Base-by-base conservation (phyloP, 306 rosid species). In the Citrullus colocynthis region DNA sequence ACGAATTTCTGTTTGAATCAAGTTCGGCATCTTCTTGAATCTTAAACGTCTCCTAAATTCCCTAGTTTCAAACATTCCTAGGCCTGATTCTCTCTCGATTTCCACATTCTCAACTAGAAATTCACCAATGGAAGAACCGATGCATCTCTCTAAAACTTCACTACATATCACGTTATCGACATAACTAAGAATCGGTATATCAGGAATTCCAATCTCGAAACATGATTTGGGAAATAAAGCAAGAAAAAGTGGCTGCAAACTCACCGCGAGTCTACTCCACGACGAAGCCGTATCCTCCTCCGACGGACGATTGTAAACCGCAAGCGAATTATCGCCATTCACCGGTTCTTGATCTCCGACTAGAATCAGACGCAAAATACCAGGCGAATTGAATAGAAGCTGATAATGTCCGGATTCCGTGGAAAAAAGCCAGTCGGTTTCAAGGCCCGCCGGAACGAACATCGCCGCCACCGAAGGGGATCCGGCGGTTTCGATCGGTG, bases 11-110 rank as follows among this genome's bases (percentile, higher is more conserved):
- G 96, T 89, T 81, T 94, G 98, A 80, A 94, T 80, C 80, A 94
- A 85, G 82, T 92, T 94, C 66, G 92, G 95, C 97, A 88, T 90
- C 79, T 91, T 88, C 82, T 87, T 94, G 74, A 88, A 94, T 86
- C 97, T 89, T 89, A 94, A 85, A 30, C 95, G 89, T 84, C 98
- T 91, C 69, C 98, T 83, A 45, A 94, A 94, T 51, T 90, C 97
- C 76, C 86, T 86, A 62, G 39, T 78, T 34, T 28, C 51, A 21
- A 63, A 51, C 63, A 75, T 78, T 48, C 51, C 83, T 76, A 5
- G 44, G 24, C 44, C 82, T 44, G 51, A 59, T 42, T 78, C 80
- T 51, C 72, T 81, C 79, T 86, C 90, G 69, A 94, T 80, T 85
- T 92, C 91, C 52, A 88, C 93, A 85, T 94, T 90, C 80, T 94